Percentiles rank a stretch among this genome's conserved stretches.
Conservation (phyloP, 352 stramenopile species). For the Globisporangium heterothallicum region DNA sequence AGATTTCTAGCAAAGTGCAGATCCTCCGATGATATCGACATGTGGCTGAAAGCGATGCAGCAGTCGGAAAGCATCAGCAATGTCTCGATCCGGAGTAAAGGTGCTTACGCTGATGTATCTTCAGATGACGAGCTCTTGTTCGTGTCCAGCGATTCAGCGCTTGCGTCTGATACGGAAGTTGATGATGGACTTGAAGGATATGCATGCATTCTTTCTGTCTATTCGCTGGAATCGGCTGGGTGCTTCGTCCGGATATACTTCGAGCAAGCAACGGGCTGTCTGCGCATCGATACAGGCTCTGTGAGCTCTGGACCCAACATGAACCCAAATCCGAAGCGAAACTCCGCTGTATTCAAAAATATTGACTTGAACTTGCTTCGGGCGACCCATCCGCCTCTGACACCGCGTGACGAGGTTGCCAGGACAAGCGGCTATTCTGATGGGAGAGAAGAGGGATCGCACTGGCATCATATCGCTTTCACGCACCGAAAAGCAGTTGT, state of each 20-base stretch:
- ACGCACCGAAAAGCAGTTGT: slow-evolving; percentile 67
- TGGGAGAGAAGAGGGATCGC: slow-evolving; percentile 23
- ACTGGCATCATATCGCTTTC: slow-evolving; percentile 75
- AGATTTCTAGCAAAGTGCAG: slow-evolving; percentile 26
- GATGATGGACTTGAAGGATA: slow-evolving; percentile 35
- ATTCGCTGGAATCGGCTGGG: slow-evolving; percentile 53
- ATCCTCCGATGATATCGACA: slow-evolving; percentile 26
- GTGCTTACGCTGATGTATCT: slow-evolving; percentile 7
- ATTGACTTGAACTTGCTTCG: slow-evolving; percentile 45
- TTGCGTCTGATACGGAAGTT: neutral
- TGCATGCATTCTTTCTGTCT: slow-evolving; percentile 66
- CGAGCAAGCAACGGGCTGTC: slow-evolving; percentile 49
- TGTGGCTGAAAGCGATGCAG: slow-evolving; percentile 60
- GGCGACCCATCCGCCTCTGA: neutral
- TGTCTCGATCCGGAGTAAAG: slow-evolving; percentile 20
- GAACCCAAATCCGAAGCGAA: slow-evolving; percentile 48
- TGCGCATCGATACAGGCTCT: slow-evolving; percentile 61
- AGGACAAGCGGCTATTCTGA: slow-evolving; percentile 5
- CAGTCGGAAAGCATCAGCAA: slow-evolving; percentile 39
- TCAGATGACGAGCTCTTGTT: slow-evolving; percentile 26
- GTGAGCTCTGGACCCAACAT: slow-evolving; percentile 47
- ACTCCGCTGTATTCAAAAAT: slow-evolving; percentile 54
- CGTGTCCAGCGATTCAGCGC: slow-evolving; percentile 11
- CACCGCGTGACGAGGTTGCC: neutral
- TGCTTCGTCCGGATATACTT: slow-evolving; percentile 76